These are phyloP conservation scores for Mycena polygramma DNA, from an alignment of 768 basidiomycete species.

Conservation along the genomic window DNA sequence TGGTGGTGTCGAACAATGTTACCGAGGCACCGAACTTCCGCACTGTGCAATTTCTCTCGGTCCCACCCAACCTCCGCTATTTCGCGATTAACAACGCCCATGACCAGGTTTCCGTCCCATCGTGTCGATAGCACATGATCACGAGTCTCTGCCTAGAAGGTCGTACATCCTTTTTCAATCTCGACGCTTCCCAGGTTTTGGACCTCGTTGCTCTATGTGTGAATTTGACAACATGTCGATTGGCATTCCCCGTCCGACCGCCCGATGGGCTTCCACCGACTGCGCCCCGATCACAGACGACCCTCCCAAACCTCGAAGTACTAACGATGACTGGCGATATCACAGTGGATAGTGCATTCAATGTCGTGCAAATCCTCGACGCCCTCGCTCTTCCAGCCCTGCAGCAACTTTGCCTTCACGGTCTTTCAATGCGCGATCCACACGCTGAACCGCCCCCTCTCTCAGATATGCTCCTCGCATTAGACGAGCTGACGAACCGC, in stretches of 20 bases:
- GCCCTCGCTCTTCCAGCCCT: neutral
- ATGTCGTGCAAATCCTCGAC: neutral
- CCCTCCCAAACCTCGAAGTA: neutral
- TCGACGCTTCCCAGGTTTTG: neutral
- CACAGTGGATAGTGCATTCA: neutral
- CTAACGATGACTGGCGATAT: neutral
- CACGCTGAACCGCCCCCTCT: too few species aligned
- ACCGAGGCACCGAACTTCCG: neutral
- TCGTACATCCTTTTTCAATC: neutral
- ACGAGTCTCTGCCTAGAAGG: conserved; percentile 1
- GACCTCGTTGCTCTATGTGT: conserved; percentile 5
- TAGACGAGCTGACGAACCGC: too few species aligned
- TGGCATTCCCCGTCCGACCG: neutral
- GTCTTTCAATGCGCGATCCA: too few species aligned
- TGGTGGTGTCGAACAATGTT: neutral
- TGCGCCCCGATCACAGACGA: neutral
- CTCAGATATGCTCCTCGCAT: too few species aligned
- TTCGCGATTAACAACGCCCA: neutral
- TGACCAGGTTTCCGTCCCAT: neutral
- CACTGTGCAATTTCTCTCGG: neutral
- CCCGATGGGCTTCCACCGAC: neutral
- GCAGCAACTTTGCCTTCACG: neutral
- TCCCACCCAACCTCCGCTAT: neutral
- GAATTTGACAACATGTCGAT: neutral
- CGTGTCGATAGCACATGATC: conserved; percentile 1